Evolutionary conservation across 1,139 yeast species (phyloP).

Genomic region (Wickerhamiella infanticola): DNA sequence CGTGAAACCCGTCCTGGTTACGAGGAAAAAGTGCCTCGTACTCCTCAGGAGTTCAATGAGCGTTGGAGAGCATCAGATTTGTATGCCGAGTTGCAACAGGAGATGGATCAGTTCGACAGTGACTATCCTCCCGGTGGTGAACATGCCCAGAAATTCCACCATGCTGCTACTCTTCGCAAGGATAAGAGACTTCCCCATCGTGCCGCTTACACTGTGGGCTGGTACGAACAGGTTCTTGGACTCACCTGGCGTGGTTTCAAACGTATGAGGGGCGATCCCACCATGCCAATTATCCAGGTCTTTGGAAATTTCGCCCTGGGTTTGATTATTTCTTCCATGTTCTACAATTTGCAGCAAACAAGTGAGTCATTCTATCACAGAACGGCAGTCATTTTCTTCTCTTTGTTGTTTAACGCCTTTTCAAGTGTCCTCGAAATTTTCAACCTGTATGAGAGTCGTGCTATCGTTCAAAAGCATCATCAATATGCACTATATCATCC

Average conservation of each 20-base stretch:
- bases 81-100: slow-evolving; percentile 26
- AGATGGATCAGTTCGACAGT: slow-evolving; percentile 28
- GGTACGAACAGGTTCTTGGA: slow-evolving; percentile 46
- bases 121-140: slow-evolving; percentile 17
- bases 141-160: slow-evolving; percentile 25
- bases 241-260: slow-evolving; percentile 45
- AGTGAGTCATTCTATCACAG: slow-evolving; percentile 49
- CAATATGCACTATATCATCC: slow-evolving; percentile 63
- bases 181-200: slow-evolving; percentile 35
- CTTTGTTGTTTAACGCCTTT: slow-evolving; percentile 63
- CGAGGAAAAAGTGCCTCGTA: slow-evolving; percentile 50
- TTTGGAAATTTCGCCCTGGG: slow-evolving; percentile 61
- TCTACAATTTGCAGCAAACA: slow-evolving; percentile 37
- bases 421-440: slow-evolving; percentile 60
- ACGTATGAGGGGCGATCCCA: slow-evolving; percentile 51
- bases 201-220: slow-evolving; percentile 55
- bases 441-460: slow-evolving; percentile 55
- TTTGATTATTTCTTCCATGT: slow-evolving; percentile 56
- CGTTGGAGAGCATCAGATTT: slow-evolving; percentile 51
- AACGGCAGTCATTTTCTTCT: slow-evolving; percentile 61
- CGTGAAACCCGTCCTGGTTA: slow-evolving; percentile 40
- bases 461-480: slow-evolving; percentile 67
- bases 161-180: slow-evolving; percentile 39
- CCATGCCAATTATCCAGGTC: slow-evolving; percentile 44
- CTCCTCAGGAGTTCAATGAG: slow-evolving; percentile 51